Evolutionary conservation across 257 asterid genomes (phyloP), one percentile per base, ranked within the genome.

Genomic region (Orobanche coerulescens): DNA sequence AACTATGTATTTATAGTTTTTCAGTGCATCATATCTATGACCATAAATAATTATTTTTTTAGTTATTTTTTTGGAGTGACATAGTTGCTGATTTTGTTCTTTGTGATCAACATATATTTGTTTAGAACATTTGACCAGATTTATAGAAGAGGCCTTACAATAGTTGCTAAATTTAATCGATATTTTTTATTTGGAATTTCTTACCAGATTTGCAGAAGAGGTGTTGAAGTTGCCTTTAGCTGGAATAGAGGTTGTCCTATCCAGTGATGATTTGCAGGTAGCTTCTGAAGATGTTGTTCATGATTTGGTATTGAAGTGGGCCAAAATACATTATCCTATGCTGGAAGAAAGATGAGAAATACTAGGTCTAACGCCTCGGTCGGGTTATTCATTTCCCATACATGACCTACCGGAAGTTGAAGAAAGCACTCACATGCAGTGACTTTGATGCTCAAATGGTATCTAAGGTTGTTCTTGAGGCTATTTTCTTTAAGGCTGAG

Each of bases 261-360:
- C 87, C n/a, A 85, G 97, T 36, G 96, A 87, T 22, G 91, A 83
- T 53, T 89, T 90, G 58, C 96, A 83, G 73, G 94, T 87, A 53
- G 87, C 94, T 22, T 87, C 95, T 25, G 97, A 90, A 71, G 96
- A 90, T 75, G 89, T 93, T 16, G 96, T 87, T 14, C 87, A 81
- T 7, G 96, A 90, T 74, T 85, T 90, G 37, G 89, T 78, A 0
- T 64, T 87, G 47, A 85, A 85, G 73, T 90, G 97, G 97, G 71
- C 89, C 2, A 77, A 82, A 67, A 36, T 77, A 19, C 88, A 78
- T 65, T 83, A 81, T 66, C 85, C 71, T 40, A 75, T 69, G 61
- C 68, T 75, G 42, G 89, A 83, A 51, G 94, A 90, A 58, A 73
- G 94, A 48, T 84, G 82, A 30, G 88, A 78, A 18, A 82, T 87